Percentiles rank a stretch among this genome's conserved stretches.
Conservation (phyloP, 1,284 basidiomycete species). For the Hypsizygus ulmarius region DNA sequence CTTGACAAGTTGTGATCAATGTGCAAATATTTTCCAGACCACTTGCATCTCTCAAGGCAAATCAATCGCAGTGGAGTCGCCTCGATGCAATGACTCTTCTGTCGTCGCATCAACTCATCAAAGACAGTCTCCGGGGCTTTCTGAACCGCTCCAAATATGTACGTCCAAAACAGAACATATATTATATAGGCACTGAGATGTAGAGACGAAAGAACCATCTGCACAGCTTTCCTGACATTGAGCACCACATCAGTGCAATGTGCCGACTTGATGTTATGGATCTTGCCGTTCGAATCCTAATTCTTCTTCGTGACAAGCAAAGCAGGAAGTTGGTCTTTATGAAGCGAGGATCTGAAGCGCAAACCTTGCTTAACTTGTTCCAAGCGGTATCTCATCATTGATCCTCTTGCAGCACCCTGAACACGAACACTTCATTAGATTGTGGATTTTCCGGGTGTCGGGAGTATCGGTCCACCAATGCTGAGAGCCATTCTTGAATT, state of each 20-base stretch:
- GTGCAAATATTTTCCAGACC: not conserved
- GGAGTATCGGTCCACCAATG: conserved; percentile 7
- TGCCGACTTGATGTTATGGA: conserved; percentile 9
- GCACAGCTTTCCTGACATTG: not conserved
- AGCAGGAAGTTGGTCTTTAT: conserved; percentile 1
- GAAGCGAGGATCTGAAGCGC: conserved; percentile 11
- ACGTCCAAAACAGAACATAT: not conserved
- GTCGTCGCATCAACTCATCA: conserved; percentile 8
- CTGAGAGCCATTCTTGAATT: conserved; percentile 7
- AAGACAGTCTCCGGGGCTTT: conserved; percentile 13
- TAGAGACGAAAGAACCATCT: not conserved
- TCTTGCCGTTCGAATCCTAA: conserved; percentile 7
- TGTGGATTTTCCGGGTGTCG: conserved; percentile 10
- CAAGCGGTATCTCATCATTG: conserved; percentile 2
- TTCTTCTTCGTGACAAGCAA: conserved; percentile 2
- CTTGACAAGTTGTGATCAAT: not conserved
- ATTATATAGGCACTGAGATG: not conserved
- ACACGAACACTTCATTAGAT: conserved; percentile 1
- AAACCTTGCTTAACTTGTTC: conserved; percentile 13
- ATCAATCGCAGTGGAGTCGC: conserved; percentile 5
- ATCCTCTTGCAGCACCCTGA: not conserved
- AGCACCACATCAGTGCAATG: conserved; percentile 4
- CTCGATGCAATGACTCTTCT: conserved; percentile 9
- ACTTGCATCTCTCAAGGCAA: conserved; percentile 1
- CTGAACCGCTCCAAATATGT: conserved; percentile 6